Evolutionary conservation across 1,284 basidiomycete species (phyloP), one percentile per base, ranked within the genome.

Genomic region (Afroboletus lepidellus): DNA sequence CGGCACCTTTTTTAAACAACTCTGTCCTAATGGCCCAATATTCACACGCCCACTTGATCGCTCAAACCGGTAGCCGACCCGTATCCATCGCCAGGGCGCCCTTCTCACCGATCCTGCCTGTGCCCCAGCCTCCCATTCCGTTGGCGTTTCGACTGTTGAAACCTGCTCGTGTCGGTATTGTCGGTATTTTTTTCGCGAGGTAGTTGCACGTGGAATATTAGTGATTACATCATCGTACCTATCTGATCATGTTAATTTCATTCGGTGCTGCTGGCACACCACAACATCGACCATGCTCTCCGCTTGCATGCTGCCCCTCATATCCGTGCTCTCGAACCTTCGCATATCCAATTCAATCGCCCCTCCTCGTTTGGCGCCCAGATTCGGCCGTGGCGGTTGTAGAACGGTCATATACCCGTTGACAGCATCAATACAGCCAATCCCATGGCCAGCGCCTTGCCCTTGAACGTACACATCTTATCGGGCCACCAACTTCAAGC

Each of bases 1-100:
- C 69, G 65, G 66, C 67, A 67, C 56, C 62, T 68, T 68, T 69
- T 67, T 69, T 66, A 66, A 66, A 56, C 65, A 60, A 55, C 56
- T 61, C 57, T 64, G 54, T 68, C 58, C 55, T 57, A 69, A 66
- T 41, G 46, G 49, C 48, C 36, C 51, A 37, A 58, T 44, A 46
- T 69, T 67, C 66, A 62, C 66, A 71, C 69, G 66, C 43, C 41
- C 51, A 46, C 47, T 43, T 27, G 47, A 53, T 53, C 58, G 46
- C 55, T 37, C 36, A 18, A 42, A 42, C 43, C 21, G 42, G 38
- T 27, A 61, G 43, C 34, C 50, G 47, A 41, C 42, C 54, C 41
- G 46, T 42, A 44, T 50, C 50, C 39, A 56, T 23, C 18, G 12
- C 25, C 36, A 36, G 36, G 16, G 2, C 25, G 18, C 34, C 25